Base-by-base conservation (phyloP, 2,329 filamentous ascomycete species). In the Delphinella strobiligena region DNA sequence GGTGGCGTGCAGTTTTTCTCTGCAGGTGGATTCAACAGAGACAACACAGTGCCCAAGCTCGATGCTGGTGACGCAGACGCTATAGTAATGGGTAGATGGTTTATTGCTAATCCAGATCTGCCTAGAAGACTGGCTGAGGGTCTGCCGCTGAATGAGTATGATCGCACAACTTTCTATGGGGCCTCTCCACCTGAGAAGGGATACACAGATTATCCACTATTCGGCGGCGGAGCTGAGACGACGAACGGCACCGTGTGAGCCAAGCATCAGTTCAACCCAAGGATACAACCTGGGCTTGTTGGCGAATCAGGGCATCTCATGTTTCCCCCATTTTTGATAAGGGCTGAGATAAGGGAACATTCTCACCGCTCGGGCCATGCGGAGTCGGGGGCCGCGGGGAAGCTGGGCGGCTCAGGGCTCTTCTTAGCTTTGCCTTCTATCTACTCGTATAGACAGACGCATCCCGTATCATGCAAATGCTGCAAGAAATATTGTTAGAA, bases 21-120 rank as follows among this genome's bases (percentile, higher is more conserved):
- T n/a, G 61, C 63, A 9, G 63, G 63, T 19, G 59, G 59, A 4
- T 62, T 59, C 46, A 54, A 50, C 32, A 50, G 62, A 0, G 56
- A 61, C 4, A 59, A 57, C 16, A 59, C 61, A 5, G 51, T 49
- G 37, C 48, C 44, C 11, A 47, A 59, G 11, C 49, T 64, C 1
- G 61, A 62, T 19, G 49, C 61, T 27, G 57, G 67, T 40, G 59
- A 65, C 42, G 53, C 54, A 24, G 60, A 64, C 24, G 54, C 55
- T 8, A 56, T 67, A n/a, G 61, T 63, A 2, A 67, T 70, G 45
- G 67, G 68, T 4, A 50, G 67, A n/a, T 60, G 59, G 40, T 71
- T 67, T 45, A 66, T 69, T 39, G 56, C 60, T 15, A 70, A 62
- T 16, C 67, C 67, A 2, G 67, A 71, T 46, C 51, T 70, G 11